Evolutionary conservation across 1,284 basidiomycete genomes (phyloP).

Genomic region (Cutaneotrichosporon sp.): DNA sequence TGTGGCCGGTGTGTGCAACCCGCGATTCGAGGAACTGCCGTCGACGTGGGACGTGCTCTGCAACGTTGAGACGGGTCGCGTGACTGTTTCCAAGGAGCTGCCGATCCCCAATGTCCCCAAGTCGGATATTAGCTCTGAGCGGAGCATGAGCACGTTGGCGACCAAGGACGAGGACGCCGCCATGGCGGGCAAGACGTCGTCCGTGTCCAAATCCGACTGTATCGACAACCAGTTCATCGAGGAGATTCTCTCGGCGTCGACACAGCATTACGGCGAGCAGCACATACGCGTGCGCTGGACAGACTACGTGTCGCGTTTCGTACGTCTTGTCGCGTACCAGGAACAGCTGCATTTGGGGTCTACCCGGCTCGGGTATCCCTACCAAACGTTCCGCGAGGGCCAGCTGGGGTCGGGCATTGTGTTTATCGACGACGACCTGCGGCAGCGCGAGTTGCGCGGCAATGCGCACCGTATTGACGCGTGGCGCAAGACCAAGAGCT

Average conservation of each 20-base stretch:
- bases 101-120: constrained; percentile 7
- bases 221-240: constrained; percentile 84
- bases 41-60: constrained; percentile 84
- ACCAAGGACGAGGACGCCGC: constrained; percentile 13
- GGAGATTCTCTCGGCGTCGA: constrained; percentile 70
- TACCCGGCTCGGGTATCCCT: constrained; percentile 61
- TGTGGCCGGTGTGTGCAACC: constrained; percentile 94
- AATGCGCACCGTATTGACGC: constrained; percentile 72
- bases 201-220: constrained; percentile 56
- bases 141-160: constrained; percentile 19
- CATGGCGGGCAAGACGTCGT: constrained; percentile 16
- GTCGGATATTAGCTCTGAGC: constrained; percentile 22
- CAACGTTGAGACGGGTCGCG: constrained; percentile 77
- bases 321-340: constrained; percentile 67
- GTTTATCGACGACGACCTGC: constrained; percentile 60
- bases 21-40: constrained; percentile 80
- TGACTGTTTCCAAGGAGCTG: constrained; percentile 67
- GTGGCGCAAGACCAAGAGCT: constrained; percentile 66
- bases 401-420: constrained; percentile 63
- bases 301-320: constrained; percentile 70
- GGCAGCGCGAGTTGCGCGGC: constrained; percentile 58
- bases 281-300: constrained; percentile 70
- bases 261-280: constrained; percentile 69
- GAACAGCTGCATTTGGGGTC: constrained; percentile 65
- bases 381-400: constrained; percentile 39